Evolutionary conservation across 2,329 filamentous ascomycete genomes (phyloP).

Genomic region (Epichloe uncinata): DNA sequence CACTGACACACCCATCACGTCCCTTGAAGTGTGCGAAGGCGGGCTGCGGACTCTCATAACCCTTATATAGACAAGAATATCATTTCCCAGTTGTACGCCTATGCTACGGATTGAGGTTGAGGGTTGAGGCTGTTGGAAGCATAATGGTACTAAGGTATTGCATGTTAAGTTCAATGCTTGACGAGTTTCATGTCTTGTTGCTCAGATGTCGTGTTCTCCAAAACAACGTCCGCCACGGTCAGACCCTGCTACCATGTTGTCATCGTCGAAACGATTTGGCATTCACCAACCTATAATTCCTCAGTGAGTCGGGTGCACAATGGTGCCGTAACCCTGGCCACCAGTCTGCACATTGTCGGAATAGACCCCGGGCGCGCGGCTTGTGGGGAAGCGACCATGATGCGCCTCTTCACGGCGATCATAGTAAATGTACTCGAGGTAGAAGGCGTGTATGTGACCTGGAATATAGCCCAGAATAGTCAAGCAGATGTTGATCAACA

Average conservation of each 20-base stretch:
- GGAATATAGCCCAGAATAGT: slow-evolving; percentile 61
- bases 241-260: not conserved
- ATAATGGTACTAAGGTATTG: no score
- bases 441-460: slow-evolving; percentile 70
- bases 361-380: slow-evolving; percentile 55
- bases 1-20: no score
- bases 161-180: no score
- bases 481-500: slow-evolving; percentile 54
- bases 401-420: slow-evolving; percentile 52
- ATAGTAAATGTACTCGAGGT: slow-evolving; percentile 73
- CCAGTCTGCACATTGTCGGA: slow-evolving; percentile 60
- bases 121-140: no score
- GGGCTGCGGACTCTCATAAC: no score
- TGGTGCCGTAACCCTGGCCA: slow-evolving; percentile 50
- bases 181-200: not conserved
- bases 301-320: slow-evolving; percentile 20
- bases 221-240: not conserved
- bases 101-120: no score
- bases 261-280: no score
- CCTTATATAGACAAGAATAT: no score
- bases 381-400: slow-evolving; percentile 39
- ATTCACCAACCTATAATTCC: not conserved
- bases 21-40: no score
- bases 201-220: not conserved
- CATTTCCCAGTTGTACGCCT: no score